These are phyloP conservation scores for Phlebiopsis flavidoalba DNA, from an alignment of 768 basidiomycete genomes.

Conservation along the genomic window DNA sequence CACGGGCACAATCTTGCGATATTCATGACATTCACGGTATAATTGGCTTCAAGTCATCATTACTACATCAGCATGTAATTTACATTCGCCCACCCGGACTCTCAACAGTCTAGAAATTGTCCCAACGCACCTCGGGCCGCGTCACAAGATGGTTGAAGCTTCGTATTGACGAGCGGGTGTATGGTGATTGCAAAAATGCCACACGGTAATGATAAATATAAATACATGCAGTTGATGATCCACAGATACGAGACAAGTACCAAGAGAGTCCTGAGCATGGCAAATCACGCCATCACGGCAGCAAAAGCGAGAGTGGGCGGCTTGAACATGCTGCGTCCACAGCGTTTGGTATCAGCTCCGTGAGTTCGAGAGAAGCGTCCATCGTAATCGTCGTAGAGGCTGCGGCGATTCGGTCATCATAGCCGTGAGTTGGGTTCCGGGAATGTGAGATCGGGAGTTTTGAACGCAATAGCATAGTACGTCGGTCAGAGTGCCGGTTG, in stretches of 20 bases:
- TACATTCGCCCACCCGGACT: neutral
- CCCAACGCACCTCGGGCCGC: no score
- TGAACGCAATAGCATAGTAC: neutral
- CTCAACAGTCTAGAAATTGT: neutral
- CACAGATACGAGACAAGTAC: no score
- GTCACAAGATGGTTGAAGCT: no score
- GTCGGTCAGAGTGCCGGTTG: neutral
- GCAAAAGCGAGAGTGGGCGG: no score
- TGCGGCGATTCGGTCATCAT: neutral
- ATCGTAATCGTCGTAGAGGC: neutral
- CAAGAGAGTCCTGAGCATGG: no score
- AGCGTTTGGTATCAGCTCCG: neutral
- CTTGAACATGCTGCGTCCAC: no score
- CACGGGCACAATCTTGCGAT: neutral
- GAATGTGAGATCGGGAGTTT: neutral
- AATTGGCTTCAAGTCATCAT: neutral
- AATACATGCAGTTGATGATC: no score
- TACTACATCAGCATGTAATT: neutral
- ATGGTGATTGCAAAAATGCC: no score
- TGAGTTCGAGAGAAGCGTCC: neutral
- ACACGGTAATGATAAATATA: no score
- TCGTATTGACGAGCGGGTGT: no score
- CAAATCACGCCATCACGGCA: no score
- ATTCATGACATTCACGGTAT: neutral
- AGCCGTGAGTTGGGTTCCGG: neutral